Percentiles rank a stretch among this genome's conserved stretches.
Evolutionary conservation across 331 rosid genomes (phyloP).

Genomic region (Quercus tomentella): DNA sequence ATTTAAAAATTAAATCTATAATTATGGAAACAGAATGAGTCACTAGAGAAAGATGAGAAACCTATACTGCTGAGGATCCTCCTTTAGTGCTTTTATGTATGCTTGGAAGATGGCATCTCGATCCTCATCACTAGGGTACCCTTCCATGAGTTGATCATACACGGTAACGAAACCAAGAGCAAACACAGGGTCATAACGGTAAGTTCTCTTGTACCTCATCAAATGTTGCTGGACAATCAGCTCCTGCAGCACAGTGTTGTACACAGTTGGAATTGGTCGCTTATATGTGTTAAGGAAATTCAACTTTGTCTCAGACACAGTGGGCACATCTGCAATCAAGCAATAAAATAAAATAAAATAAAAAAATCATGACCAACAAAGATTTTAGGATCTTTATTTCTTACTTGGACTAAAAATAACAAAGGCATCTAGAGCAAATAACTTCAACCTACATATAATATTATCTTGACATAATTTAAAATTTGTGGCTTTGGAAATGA

Average conservation of each 20-base stretch:
- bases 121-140: constrained; percentile 84
- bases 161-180: constrained; percentile 94
- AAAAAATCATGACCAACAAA: constrained; percentile 16
- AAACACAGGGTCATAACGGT: constrained; percentile 80
- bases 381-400: neutral
- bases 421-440: constrained; percentile 11
- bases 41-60: constrained; percentile 10
- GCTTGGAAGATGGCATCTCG: constrained; percentile 83
- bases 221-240: constrained; percentile 94
- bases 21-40: neutral
- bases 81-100: constrained; percentile 70
- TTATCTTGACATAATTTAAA: neutral
- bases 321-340: constrained; percentile 53
- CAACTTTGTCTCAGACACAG: constrained; percentile 81
- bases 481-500: neutral
- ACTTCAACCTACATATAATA: constrained; percentile 2
- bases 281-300: constrained; percentile 80
- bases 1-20: neutral
- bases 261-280: constrained; percentile 86
- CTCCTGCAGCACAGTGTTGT: constrained; percentile 82
- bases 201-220: constrained; percentile 74
- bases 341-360: constrained; percentile 7
- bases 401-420: neutral
- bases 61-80: constrained; percentile 90
- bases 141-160: constrained; percentile 90